These are phyloP conservation scores for Termitomyces sp. DNA, from an alignment of 1,284 basidiomycete genomes.

Conservation along the genomic window DNA sequence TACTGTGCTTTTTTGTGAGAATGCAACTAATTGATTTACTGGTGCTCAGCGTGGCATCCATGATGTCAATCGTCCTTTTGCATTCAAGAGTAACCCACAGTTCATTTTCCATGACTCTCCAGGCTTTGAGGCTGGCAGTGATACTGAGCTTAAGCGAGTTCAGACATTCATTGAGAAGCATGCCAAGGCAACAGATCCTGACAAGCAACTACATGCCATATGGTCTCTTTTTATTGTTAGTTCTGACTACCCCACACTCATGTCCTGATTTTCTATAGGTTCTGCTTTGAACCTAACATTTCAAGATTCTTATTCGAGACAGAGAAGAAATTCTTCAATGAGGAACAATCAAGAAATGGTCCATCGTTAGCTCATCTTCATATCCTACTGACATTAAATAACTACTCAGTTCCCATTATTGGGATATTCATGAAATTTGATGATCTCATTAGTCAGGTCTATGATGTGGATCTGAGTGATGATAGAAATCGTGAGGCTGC, in stretches of 20 bases:
- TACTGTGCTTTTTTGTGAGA: background rate
- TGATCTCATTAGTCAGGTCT: constrained; percentile 2
- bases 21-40: background rate
- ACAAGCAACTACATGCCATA: constrained; percentile 15
- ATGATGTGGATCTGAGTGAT: background rate
- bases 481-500: constrained; percentile 1
- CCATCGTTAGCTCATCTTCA: background rate
- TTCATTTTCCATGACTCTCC: constrained; percentile 27
- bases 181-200: constrained; percentile 1
- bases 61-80: constrained; percentile 25
- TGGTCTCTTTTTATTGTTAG: constrained; percentile 12
- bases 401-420: background rate
- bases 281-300: background rate
- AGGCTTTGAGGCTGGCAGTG: constrained; percentile 23
- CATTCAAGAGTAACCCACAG: constrained; percentile 22
- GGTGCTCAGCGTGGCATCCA: constrained; percentile 25
- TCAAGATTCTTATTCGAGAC: background rate
- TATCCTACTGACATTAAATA: background rate
- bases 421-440: constrained; percentile 4
- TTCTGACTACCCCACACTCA: background rate
- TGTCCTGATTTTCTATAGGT: background rate
- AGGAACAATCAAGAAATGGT: background rate
- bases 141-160: constrained; percentile 16
- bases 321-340: background rate
- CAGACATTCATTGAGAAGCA: constrained; percentile 15